These are phyloP conservation scores for Aspergillus caelatus DNA, from an alignment of 2,329 filamentous ascomycete genomes.

Conservation along the genomic window DNA sequence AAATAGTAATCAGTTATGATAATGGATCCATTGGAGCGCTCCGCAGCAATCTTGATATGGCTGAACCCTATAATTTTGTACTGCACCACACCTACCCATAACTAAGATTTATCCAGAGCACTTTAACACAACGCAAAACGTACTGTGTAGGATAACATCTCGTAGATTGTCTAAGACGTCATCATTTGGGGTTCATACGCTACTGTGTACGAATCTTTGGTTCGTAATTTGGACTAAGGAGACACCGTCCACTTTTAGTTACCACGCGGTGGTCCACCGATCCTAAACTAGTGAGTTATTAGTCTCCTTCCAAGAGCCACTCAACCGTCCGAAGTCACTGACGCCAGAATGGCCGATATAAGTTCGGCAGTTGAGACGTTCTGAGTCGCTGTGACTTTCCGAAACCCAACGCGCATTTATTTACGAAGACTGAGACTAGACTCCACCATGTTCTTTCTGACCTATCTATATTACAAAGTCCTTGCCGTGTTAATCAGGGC, in stretches of 20 bases:
- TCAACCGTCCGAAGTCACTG: no score
- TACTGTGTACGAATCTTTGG: not conserved
- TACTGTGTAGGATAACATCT: not conserved
- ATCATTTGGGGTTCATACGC: not conserved
- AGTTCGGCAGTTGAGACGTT: not conserved
- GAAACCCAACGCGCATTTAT: not conserved
- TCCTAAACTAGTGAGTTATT: not conserved
- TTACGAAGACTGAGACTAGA: not conserved
- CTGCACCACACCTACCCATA: not conserved
- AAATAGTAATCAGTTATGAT: not conserved
- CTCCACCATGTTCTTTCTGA: constrained; percentile 22
- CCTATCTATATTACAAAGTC: constrained; percentile 27
- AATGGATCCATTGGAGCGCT: no score
- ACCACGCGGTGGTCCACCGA: not conserved
- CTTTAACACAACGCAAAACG: not conserved
- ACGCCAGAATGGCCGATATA: not conserved
- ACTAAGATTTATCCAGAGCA: not conserved
- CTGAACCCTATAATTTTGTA: not conserved
- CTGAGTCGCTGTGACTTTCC: not conserved
- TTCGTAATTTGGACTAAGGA: not conserved
- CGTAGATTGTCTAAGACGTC: not conserved
- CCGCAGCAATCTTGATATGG: not conserved
- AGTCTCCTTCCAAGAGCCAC: no score
- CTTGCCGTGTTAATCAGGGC: constrained; percentile 22
- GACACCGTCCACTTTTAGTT: not conserved